phyloP scores from a whole-genome alignment of 192 early-diverging fungal genomes.

The Entomortierella chlamydospora region DNA sequence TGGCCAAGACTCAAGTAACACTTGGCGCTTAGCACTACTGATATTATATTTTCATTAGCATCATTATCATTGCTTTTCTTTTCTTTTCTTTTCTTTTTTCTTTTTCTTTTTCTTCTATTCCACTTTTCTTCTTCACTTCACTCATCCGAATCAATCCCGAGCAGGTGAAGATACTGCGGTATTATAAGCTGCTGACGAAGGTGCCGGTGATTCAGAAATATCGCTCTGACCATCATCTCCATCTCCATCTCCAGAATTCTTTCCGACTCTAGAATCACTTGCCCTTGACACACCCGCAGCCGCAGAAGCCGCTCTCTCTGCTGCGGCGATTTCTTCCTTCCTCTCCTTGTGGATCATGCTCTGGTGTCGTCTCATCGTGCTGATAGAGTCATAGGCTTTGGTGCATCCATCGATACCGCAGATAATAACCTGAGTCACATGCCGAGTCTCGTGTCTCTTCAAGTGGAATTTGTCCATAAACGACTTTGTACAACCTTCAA shows the following conservation, averaged over 20 bases:
- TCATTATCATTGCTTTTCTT: too few relatives aligned
- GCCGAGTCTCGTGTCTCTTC: slow-evolving; percentile 37
- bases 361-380: slow-evolving; percentile 47
- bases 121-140: too few relatives aligned
- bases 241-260: background rate
- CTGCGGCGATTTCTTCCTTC: slow-evolving; percentile 8
- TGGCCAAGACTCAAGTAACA: too few relatives aligned
- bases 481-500: slow-evolving; percentile 48
- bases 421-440: slow-evolving; percentile 45
- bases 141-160: background rate
- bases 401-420: slow-evolving; percentile 52
- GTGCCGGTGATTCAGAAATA: background rate
- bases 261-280: background rate
- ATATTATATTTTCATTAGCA: too few relatives aligned
- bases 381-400: slow-evolving; percentile 53
- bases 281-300: background rate
- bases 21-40: too few relatives aligned
- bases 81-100: too few relatives aligned
- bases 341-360: slow-evolving; percentile 43
- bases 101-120: background rate
- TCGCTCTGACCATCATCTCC: background rate
- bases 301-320: background rate
- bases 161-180: background rate
- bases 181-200: background rate
- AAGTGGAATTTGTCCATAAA: slow-evolving; percentile 55